Evolutionary conservation across 176 grass and related monocot species (phyloP).

Genomic region (Lolium perenne): DNA sequence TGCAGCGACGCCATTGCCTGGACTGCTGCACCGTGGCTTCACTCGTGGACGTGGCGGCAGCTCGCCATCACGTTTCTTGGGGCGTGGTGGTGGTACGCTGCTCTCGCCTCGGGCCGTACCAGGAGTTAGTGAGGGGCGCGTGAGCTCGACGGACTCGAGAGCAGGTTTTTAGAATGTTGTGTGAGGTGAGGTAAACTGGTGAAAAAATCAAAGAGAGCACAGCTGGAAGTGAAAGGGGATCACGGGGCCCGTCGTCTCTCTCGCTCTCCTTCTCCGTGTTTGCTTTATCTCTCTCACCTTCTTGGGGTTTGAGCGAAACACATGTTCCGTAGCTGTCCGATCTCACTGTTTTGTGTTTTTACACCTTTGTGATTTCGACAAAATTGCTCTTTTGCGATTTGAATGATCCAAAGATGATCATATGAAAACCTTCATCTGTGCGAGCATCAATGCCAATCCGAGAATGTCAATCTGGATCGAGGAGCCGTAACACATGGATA

Average conservation of each 20-base stretch:
- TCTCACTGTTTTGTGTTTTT: neutral
- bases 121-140: constrained; percentile 5
- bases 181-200: neutral
- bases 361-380: constrained; percentile 16
- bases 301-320: constrained; percentile 21
- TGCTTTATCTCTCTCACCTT: constrained; percentile 10
- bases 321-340: neutral
- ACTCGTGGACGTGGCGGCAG: neutral
- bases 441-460: neutral
- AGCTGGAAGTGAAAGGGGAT: constrained; percentile 15
- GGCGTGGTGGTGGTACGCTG: neutral
- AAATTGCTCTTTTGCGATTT: neutral
- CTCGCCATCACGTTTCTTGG: constrained; percentile 30
- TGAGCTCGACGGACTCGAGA: constrained; percentile 25
- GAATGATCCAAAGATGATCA: constrained; percentile 37
- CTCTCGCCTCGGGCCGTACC: constrained; percentile 22
- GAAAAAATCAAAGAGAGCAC: neutral
- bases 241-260: constrained; percentile 33
- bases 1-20: constrained; percentile 46
- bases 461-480: neutral
- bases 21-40: neutral
- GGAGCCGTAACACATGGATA: neutral
- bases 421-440: neutral
- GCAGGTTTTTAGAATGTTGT: constrained; percentile 14
- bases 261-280: neutral